Percentiles rank a stretch among this genome's conserved stretches.
phyloP scores from a whole-genome alignment of 169 alveolate species.

The Prorocentrum cordatum region DNA sequence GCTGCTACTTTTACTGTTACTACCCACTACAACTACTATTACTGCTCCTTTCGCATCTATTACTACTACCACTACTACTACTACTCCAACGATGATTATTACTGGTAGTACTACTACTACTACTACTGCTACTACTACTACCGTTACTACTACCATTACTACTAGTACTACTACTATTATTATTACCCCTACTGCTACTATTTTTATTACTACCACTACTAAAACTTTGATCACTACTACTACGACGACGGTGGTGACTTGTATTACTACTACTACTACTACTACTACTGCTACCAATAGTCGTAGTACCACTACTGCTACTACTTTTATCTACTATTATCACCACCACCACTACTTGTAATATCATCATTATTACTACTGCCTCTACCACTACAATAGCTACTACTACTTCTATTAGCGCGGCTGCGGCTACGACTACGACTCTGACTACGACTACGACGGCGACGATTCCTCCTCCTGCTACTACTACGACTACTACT shows the following conservation, averaged over 20 bases:
- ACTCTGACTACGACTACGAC: not conserved
- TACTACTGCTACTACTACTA: not conserved
- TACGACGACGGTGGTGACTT: not conserved
- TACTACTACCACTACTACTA: not conserved
- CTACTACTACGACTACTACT: too few species aligned
- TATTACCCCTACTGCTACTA: not conserved
- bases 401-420: not conserved
- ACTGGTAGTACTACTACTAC: not conserved
- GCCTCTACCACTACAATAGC: not conserved
- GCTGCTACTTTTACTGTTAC: not conserved
- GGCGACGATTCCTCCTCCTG: too few species aligned
- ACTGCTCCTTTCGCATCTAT: not conserved
- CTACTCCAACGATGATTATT: not conserved
- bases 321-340: not conserved
- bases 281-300: not conserved
- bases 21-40: not conserved
- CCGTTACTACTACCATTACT: not conserved
- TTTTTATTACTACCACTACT: not conserved
- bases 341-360: not conserved
- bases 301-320: not conserved
- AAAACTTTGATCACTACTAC: too few species aligned
- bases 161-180: not conserved
- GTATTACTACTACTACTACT: not conserved
- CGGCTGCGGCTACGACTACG: not conserved
- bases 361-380: not conserved